These are phyloP conservation scores for Auxenochlorella pyrenoidosa DNA, from an alignment of 139 green algal genomes.

Conservation along the genomic window DNA sequence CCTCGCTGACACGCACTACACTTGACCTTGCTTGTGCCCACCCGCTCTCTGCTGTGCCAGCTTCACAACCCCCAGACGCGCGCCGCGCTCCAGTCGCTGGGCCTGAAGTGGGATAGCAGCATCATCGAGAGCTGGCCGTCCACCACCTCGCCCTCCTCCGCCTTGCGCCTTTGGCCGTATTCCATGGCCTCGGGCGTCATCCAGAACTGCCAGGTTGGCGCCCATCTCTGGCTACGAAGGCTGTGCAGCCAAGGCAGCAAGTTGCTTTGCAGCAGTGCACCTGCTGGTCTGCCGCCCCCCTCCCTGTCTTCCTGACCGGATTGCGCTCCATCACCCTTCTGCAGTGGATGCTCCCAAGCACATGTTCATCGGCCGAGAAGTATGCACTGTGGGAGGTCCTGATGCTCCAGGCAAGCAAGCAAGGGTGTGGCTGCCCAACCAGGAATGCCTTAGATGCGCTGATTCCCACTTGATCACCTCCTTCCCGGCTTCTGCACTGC, in stretches of 20 bases:
- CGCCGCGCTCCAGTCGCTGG: background rate
- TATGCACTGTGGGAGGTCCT: background rate
- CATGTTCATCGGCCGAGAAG: background rate
- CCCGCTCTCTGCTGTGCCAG: background rate
- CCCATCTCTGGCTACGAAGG: too few relatives aligned
- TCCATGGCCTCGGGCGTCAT: background rate
- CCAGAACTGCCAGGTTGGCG: conserved; percentile 1
- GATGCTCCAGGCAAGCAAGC: background rate
- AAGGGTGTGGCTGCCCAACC: too few relatives aligned
- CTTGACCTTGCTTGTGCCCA: background rate
- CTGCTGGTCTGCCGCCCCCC: too few relatives aligned
- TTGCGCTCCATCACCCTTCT: too few relatives aligned
- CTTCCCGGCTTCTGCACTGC: background rate
- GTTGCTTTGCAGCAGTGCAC: too few relatives aligned
- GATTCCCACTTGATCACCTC: too few relatives aligned
- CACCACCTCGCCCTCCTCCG: background rate
- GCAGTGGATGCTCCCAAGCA: conserved; percentile 6
- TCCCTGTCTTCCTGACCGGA: too few relatives aligned
- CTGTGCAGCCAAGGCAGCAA: too few relatives aligned
- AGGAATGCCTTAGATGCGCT: too few relatives aligned
- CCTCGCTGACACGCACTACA: background rate
- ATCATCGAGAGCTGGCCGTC: conserved; percentile 9
- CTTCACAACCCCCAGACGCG: conserved; percentile 12
- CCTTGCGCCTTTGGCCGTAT: background rate
- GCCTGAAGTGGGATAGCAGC: background rate